Base-by-base conservation (phyloP, 345 rosid genomes). In the Eucalyptus rudis region DNA sequence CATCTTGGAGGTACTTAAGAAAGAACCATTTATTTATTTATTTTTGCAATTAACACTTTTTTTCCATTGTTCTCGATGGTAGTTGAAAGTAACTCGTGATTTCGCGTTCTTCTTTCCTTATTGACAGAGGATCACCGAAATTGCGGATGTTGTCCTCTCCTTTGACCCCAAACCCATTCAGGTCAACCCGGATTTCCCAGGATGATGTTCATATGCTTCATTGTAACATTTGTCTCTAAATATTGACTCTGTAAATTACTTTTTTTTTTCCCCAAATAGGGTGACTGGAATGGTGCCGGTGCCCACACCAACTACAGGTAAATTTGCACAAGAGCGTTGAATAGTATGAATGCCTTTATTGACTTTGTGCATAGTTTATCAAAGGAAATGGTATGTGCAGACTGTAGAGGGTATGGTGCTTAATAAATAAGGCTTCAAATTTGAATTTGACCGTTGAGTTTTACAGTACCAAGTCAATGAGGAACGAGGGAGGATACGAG, bases 291-390 rank as follows among this genome's bases (percentile, higher is more conserved):
- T 40, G 94, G 92, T 14, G 94, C 92, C 45, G 92, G 92, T 54
- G 94, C 94, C 49, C 94, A 91, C 91, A 91, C 92, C 1, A 92
- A 92, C 88, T 92, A 91, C 90, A 91, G 93, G 92, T 92, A 50
- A 68, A 22, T 13, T 27, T 88, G 3, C 2, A 68, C 25, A 5
- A 33, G 43, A 15, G 31, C 20, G n/a, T 54, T 44, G 43, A 22
- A 45, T 59, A 44, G 14, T 76, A 68, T 62, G 24, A 51, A 29
- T 49, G 13, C 31, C 31, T 66, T 68, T 19, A 49, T 50, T 22
- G 45, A 50, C 50, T 49, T 31, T n/a, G 24, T 47, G 40, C 43
- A 4, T 49, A 43, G 56, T 19, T 36, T 36, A 20, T 36, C 83
- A 20, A 36, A 40, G 83, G 81, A 71, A 71, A 19, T 16, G 44